Conservation (phyloP, 208 protist genomes). For the Tritrichomonas foetus region DNA sequence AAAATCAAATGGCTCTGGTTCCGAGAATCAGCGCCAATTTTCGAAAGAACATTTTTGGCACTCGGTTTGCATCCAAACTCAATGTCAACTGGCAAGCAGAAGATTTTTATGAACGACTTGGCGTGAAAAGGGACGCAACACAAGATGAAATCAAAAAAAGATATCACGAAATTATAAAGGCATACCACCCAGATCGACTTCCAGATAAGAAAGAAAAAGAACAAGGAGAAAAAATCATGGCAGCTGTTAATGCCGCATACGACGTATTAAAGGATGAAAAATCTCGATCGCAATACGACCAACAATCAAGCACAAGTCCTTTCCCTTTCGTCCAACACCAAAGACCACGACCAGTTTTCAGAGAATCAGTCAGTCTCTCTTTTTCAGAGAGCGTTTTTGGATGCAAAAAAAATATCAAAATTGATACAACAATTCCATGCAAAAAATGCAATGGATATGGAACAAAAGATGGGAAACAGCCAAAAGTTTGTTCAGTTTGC, state of each 20-base stretch:
- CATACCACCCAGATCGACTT: constrained; percentile 6
- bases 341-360: not conserved
- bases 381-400: not conserved
- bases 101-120: constrained; percentile 16
- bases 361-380: not conserved
- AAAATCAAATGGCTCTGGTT: no score
- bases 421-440: not conserved
- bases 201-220: not conserved
- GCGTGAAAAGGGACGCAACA: not conserved
- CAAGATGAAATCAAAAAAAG: constrained; percentile 37
- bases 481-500: not conserved
- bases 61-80: not conserved
- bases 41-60: no score
- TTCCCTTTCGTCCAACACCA: not conserved
- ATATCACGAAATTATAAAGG: constrained; percentile 2
- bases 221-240: constrained; percentile 1
- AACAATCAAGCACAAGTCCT: not conserved
- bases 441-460: not conserved
- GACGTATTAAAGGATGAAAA: constrained; percentile 34
- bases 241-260: constrained; percentile 14
- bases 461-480: not conserved
- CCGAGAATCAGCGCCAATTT: no score
- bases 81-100: constrained; percentile 13
- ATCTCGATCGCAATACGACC: not conserved
- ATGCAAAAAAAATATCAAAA: not conserved